Evolutionary conservation across 192 early-diverging fungal species (phyloP).

Genomic region (Podila verticillata): DNA sequence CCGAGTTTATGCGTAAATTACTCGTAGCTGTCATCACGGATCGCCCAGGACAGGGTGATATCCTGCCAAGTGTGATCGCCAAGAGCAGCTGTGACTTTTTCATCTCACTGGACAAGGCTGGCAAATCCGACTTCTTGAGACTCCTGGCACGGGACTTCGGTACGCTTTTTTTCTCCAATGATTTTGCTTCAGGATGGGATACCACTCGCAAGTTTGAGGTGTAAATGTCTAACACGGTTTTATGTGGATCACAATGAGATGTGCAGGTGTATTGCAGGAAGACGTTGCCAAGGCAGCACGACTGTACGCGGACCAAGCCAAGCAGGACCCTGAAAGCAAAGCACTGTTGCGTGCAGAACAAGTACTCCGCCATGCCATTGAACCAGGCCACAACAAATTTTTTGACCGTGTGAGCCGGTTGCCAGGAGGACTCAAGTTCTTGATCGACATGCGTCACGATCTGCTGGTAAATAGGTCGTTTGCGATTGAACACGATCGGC

Average conservation of each 20-base stretch:
- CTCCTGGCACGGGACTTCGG: slow-evolving; percentile 58
- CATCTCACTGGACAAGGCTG: slow-evolving; percentile 55
- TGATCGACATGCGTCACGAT: slow-evolving; percentile 81
- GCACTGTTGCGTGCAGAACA: slow-evolving; percentile 61
- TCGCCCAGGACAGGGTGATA: slow-evolving; percentile 61
- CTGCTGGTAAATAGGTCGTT: slow-evolving; percentile 64
- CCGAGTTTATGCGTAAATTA: slow-evolving; percentile 52
- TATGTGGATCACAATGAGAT: background rate
- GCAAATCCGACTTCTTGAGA: slow-evolving; percentile 59
- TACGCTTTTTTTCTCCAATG: slow-evolving; percentile 8
- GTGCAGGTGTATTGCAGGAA: slow-evolving; percentile 54
- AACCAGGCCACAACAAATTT: slow-evolving; percentile 75
- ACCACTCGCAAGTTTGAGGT: background rate
- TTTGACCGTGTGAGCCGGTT: slow-evolving; percentile 81
- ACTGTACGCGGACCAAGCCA: slow-evolving; percentile 27
- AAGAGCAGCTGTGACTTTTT: slow-evolving; percentile 69
- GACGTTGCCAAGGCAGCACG: slow-evolving; percentile 33
- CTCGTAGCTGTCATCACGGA: slow-evolving; percentile 53
- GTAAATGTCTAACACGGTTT: background rate
- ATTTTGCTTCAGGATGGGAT: background rate
- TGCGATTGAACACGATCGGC: no score
- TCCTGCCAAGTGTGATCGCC: slow-evolving; percentile 57
- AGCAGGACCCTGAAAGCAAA: slow-evolving; percentile 34
- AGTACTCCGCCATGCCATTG: slow-evolving; percentile 69
- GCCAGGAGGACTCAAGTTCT: slow-evolving; percentile 83